phyloP scores from a whole-genome alignment of 768 basidiomycete species.

The Lactarius deliciosus region DNA sequence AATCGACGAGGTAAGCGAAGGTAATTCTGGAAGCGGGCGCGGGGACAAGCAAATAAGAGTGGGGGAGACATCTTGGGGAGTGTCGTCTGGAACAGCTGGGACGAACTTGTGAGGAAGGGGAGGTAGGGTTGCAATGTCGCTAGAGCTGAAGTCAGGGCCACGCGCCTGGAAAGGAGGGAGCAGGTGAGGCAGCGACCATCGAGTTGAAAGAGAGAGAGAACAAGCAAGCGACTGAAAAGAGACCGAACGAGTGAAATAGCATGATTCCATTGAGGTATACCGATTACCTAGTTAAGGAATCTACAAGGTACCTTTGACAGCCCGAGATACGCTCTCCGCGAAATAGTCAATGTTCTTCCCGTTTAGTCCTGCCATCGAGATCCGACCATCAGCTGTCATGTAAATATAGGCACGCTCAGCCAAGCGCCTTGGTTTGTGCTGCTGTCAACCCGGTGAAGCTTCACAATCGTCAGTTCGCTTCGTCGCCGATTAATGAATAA shows the following conservation, averaged over 20 bases:
- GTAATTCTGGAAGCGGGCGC: slow-evolving; percentile 26
- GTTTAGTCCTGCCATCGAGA: slow-evolving; percentile 93
- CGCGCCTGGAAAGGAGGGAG: slow-evolving; percentile 46
- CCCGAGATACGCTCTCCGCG: slow-evolving; percentile 80
- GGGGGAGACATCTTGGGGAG: slow-evolving; percentile 22
- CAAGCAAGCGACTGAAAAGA: slow-evolving; percentile 8
- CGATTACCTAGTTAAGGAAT: slow-evolving; percentile 20
- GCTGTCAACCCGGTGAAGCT: slow-evolving; percentile 84
- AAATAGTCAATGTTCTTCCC: slow-evolving; percentile 84
- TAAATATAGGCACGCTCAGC: slow-evolving; percentile 90
- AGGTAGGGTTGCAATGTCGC: slow-evolving; percentile 8
- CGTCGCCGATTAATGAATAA: slow-evolving; percentile 15
- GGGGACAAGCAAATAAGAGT: slow-evolving; percentile 21
- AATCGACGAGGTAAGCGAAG: slow-evolving; percentile 27
- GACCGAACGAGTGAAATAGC: neutral
- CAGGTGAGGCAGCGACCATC: slow-evolving; percentile 31
- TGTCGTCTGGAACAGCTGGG: neutral
- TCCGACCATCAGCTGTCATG: slow-evolving; percentile 92
- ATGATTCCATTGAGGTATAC: slow-evolving; percentile 13
- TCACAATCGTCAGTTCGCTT: slow-evolving; percentile 5
- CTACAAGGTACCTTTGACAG: slow-evolving; percentile 75
- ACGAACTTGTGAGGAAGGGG: slow-evolving; percentile 16
- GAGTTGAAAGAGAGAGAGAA: slow-evolving; percentile 23
- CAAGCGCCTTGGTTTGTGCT: slow-evolving; percentile 74
- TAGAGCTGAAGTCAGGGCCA: slow-evolving; percentile 41